Conservation (phyloP, 1,139 yeast genomes). For the Hyphopichia fennica region DNA sequence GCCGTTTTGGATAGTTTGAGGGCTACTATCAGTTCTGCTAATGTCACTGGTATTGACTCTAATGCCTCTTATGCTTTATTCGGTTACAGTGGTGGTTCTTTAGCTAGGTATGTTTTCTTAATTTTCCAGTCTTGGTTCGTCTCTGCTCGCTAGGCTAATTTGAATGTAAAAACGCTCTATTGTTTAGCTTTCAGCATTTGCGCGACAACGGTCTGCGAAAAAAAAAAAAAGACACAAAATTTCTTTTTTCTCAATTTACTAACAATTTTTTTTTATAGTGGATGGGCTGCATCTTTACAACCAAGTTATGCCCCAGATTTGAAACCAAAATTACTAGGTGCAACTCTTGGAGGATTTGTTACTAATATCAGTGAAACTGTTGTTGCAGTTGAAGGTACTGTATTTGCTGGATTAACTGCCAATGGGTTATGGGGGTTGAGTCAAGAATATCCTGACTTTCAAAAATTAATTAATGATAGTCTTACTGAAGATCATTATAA, state of each 20-base stretch:
- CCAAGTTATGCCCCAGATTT: conserved; percentile 38
- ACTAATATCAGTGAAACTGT: conserved; percentile 25
- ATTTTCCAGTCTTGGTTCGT: not conserved
- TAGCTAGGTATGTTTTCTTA: conserved; percentile 12
- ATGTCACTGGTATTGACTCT: conserved; percentile 18
- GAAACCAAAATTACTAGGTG: conserved; percentile 22
- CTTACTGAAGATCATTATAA: conserved; percentile 5
- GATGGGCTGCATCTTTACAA: conserved; percentile 30
- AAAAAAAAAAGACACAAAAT: too few species aligned
- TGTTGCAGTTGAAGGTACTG: conserved; percentile 22
- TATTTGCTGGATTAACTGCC: conserved; percentile 28
- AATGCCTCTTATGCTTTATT: conserved; percentile 21
- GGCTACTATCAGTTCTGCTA: conserved; percentile 17
- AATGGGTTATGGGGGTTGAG: conserved; percentile 25
- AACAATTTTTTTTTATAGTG: conserved; percentile 9
- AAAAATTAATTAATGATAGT: conserved; percentile 5
- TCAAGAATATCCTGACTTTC: conserved; percentile 25
- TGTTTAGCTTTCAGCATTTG: too few species aligned
- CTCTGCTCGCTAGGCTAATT: too few species aligned
- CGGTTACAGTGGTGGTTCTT: conserved; percentile 33
- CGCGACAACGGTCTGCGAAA: too few species aligned
- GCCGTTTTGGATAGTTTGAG: conserved; percentile 23
- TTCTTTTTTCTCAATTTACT: not conserved
- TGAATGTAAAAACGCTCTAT: too few species aligned
- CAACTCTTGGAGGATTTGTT: conserved; percentile 35